Evolutionary conservation across 2,329 filamentous ascomycete species (phyloP).

Genomic region (Hymenotorrendiella dingleyae): DNA sequence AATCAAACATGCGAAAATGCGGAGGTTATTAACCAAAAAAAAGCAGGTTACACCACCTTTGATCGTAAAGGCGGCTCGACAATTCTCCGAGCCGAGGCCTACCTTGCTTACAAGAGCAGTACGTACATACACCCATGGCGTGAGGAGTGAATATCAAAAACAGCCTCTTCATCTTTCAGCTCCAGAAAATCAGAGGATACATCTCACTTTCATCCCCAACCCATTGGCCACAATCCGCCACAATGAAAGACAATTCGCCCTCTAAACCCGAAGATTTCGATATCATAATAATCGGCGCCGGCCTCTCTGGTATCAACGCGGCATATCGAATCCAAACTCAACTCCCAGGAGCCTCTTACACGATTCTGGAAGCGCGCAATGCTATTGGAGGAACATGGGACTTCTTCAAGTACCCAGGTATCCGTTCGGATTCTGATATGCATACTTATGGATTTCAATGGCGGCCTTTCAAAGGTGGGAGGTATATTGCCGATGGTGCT

Average conservation of each 20-base stretch:
- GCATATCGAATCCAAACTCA: conserved; percentile 62
- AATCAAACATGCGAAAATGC: too few species aligned
- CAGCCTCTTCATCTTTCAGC: too few species aligned
- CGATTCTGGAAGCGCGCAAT: conserved; percentile 63
- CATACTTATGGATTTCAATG: conserved; percentile 63
- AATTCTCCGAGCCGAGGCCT: too few species aligned
- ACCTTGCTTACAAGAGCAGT: too few species aligned
- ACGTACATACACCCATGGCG: too few species aligned
- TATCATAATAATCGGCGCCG: conserved; percentile 65
- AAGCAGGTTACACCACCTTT: too few species aligned
- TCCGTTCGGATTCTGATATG: conserved; percentile 57
- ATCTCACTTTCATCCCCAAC: too few species aligned
- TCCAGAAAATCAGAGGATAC: too few species aligned
- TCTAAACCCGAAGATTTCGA: conserved; percentile 34
- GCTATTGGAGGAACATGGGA: conserved; percentile 73
- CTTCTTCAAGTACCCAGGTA: conserved; percentile 69
- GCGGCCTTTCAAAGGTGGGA: conserved; percentile 56
- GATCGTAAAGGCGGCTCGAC: too few species aligned
- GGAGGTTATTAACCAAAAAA: too few species aligned
- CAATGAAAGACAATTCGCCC: not conserved
- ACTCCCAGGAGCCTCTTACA: conserved; percentile 49
- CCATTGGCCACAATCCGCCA: not conserved
- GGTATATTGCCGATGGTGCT: conserved; percentile 44
- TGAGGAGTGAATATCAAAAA: too few species aligned
- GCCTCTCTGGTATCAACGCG: conserved; percentile 69